Conservation (phyloP, 1,284 basidiomycete species). For the Melampsora larici-populina region DNA sequence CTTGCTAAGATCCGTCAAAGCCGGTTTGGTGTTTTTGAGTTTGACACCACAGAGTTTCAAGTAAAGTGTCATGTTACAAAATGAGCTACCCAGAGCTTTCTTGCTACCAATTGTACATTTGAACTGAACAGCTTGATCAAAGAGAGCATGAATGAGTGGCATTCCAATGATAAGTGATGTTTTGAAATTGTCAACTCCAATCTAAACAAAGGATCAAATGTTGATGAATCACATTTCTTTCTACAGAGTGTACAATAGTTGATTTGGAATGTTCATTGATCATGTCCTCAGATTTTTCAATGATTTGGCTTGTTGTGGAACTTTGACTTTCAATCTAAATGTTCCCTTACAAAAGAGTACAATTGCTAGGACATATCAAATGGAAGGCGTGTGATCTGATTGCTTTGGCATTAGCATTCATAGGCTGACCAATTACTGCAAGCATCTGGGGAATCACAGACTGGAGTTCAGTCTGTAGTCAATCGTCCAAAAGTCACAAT, state of each 20-base stretch:
- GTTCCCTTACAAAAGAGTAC: no score
- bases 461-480: conserved; percentile 78
- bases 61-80: conserved; percentile 88
- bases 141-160: conserved; percentile 82
- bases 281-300: no score
- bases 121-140: conserved; percentile 83
- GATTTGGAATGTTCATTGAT: no score
- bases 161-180: conserved; percentile 91
- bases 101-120: conserved; percentile 81
- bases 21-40: conserved; percentile 96
- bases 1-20: conserved; percentile 77
- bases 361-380: no score
- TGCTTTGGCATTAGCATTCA: conserved; percentile 78
- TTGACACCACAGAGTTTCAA: conserved; percentile 93
- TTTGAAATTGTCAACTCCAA: conserved; percentile 93
- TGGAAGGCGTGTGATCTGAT: no score
- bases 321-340: no score
- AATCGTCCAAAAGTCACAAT: neutral
- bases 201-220: conserved; percentile 76
- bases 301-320: no score
- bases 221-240: no score
- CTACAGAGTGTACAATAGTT: no score
- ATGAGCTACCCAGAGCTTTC: conserved; percentile 70
- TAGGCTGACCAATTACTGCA: conserved; percentile 77
- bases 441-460: conserved; percentile 83